Base-by-base conservation (phyloP, 805 yeast species). In the Metschnikowia chrysomelidarum region DNA sequence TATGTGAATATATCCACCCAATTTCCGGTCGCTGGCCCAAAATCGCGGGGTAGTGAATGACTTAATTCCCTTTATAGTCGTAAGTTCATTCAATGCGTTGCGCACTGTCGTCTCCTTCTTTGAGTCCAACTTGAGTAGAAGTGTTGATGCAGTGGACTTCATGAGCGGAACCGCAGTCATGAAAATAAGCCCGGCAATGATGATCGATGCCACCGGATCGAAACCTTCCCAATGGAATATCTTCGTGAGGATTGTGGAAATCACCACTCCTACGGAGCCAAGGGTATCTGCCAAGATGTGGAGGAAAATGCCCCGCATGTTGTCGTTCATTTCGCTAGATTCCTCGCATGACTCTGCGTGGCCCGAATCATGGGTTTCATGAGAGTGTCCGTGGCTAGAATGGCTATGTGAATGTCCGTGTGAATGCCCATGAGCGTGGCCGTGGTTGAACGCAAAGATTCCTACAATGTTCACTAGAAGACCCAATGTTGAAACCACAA, bases 191-290 rank as follows among this genome's bases (percentile, higher is more conserved):
- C 75, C 59, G 0, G 96, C 96, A 41, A 93, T 91, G 48, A 89
- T 69, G 3, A 93, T 69, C 1, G 98, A 89, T 0, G 97, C 94
- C 14, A 93, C 60, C 2, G 99, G 97, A 54, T 93, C 99, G 54
- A 91, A 82, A 1, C 95, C 82, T 36, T 79, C 75, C 78, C 85
- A 75, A 12, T 47, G 41, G 57, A 84, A 81, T 21, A 78, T 51
- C 40, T 80, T 77, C 7, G 91, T 84, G 24, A 93, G 62, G 4
- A 87, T 36, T 0, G 98, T 91, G 0, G 97, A 88, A 1, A 87
- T 59, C n/a, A 93, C 89, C 12, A 94, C 99, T 5, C 98, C 98
- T 0, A 89, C 95, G 0, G 98, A 91, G 0, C 99, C 99, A 25
- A 93, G 65, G 0, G 98, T 89, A 52, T 93, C 99, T 0, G 99